Conservation (phyloP, 225 moss, liverwort and hornwort species). For the Antitrichia curtipendula region DNA sequence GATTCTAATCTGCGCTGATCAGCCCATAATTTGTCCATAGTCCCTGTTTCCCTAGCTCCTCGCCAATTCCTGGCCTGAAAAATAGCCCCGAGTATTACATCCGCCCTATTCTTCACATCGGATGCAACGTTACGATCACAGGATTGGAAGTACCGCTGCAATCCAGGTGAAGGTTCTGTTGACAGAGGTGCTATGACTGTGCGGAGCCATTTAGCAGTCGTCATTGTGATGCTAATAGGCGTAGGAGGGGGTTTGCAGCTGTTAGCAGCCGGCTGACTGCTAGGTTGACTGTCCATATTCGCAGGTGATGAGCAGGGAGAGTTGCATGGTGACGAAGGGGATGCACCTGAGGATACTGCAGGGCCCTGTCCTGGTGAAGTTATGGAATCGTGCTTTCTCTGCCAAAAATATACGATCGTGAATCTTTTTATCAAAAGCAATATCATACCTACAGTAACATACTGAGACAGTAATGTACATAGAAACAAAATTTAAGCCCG, state of each 20-base stretch:
- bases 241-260: constrained; percentile 76
- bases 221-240: constrained; percentile 95
- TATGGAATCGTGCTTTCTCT: constrained; percentile 82
- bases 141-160: constrained; percentile 57
- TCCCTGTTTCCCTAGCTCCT: constrained; percentile 37
- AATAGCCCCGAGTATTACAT: constrained; percentile 62
- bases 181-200: constrained; percentile 68
- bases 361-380: constrained; percentile 63
- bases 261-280: constrained; percentile 18
- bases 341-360: constrained; percentile 58
- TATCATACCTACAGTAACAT: not conserved
- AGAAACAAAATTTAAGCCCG: not conserved
- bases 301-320: constrained; percentile 86
- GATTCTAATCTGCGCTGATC: constrained; percentile 85
- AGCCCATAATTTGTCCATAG: constrained; percentile 73
- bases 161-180: constrained; percentile 60
- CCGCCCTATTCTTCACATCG: constrained; percentile 57
- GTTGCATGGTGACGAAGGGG: constrained; percentile 52
- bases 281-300: constrained; percentile 24
- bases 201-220: constrained; percentile 97
- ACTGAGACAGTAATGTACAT: not conserved
- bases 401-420: constrained; percentile 6
- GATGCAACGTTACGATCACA: constrained; percentile 66
- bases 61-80: constrained; percentile 60
- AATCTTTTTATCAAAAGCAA: not conserved